Evolutionary conservation across 1,284 basidiomycete genomes (phyloP).

Genomic region (Sutorius eximius): DNA sequence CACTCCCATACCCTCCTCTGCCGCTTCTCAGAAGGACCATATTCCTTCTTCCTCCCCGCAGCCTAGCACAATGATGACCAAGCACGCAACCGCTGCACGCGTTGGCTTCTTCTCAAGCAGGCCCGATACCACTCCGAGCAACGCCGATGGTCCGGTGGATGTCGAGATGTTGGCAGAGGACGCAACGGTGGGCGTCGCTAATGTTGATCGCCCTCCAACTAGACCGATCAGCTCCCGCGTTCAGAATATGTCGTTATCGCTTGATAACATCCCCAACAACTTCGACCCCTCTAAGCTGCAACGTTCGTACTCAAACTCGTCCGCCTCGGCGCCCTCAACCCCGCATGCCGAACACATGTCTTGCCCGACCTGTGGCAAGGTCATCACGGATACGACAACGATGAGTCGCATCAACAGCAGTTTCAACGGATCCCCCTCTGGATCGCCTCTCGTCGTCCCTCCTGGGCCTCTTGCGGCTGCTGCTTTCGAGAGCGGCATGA

Average conservation of each 20-base stretch:
- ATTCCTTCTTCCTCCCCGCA: slow-evolving; percentile 21
- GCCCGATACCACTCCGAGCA: slow-evolving; percentile 16
- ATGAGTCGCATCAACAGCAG: slow-evolving; percentile 35
- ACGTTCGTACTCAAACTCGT: slow-evolving; percentile 25
- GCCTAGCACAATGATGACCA: slow-evolving; percentile 26
- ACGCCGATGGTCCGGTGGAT: slow-evolving; percentile 18
- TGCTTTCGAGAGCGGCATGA: slow-evolving; percentile 61
- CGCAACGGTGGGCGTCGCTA: slow-evolving; percentile 32
- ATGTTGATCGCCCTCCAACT: slow-evolving; percentile 23
- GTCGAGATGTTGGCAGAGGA: slow-evolving; percentile 33
- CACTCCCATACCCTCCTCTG: slow-evolving; percentile 32
- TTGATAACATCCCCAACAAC: slow-evolving; percentile 44
- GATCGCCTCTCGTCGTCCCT: slow-evolving; percentile 54
- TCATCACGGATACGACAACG: slow-evolving; percentile 40
- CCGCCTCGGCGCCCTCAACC: slow-evolving; percentile 45
- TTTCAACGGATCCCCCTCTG: slow-evolving; percentile 36
- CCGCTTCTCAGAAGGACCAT: slow-evolving; percentile 30
- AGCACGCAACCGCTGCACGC: slow-evolving; percentile 16
- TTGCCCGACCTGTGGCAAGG: slow-evolving; percentile 52
- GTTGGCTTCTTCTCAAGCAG: slow-evolving; percentile 27
- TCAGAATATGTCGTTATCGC: slow-evolving; percentile 39
- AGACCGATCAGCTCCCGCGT: slow-evolving; percentile 32
- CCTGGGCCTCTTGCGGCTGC: slow-evolving; percentile 58
- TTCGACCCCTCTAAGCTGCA: slow-evolving; percentile 37
- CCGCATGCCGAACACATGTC: slow-evolving; percentile 40